Base-by-base conservation (phyloP, 139 green algal species). In the Chlamydomonas urium region DNA sequence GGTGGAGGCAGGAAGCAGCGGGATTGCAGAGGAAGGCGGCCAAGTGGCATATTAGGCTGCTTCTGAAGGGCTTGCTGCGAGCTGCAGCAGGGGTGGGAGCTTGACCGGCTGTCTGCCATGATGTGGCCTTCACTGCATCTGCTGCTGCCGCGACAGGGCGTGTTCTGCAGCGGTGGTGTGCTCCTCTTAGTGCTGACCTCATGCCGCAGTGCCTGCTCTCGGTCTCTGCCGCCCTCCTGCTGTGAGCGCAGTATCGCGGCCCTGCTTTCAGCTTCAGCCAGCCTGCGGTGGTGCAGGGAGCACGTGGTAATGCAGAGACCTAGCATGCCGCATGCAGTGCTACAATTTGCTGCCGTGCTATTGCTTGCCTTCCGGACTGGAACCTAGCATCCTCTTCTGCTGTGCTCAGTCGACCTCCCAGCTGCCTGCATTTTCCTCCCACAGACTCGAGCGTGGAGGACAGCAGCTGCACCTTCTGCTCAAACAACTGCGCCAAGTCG, bases 151-250 rank as follows among this genome's bases (percentile, higher is more conserved):
- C 10, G 42, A 63, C 6, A 31, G 6, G 21, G 53, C 10, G 21
- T 31, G 10, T 34, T 10, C 29, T 63, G 10, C 42, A 50, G 10
- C 8, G 10, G 14, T 50, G 42, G 42, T 8, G 8, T 50, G 8
- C 8, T 14, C 14, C 8, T 50, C 10, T 50, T 14, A 50, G 8
- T 14, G 8, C 42, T 50, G 17, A 63, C 53, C 53, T 67, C 60
- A 29, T 67, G 32, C 29, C 60, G n/a, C 26, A 67, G 60, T 26
- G 42, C 14, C 33, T 67, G 32, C 60, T 67, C 60, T 19, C n/a
- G 10, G 19, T 67, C 60, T 26, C 21, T 67, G 60, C 32, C 17
- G 8, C 32, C 60, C 17, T 67, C 14, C 32, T 45, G 60, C 60
- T 67, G 32, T 26, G 42, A n/a, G 10, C 60, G n/a, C 60, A 67